Conservation (phyloP, 345 rosid species). For the Eucalyptus cloeziana region DNA sequence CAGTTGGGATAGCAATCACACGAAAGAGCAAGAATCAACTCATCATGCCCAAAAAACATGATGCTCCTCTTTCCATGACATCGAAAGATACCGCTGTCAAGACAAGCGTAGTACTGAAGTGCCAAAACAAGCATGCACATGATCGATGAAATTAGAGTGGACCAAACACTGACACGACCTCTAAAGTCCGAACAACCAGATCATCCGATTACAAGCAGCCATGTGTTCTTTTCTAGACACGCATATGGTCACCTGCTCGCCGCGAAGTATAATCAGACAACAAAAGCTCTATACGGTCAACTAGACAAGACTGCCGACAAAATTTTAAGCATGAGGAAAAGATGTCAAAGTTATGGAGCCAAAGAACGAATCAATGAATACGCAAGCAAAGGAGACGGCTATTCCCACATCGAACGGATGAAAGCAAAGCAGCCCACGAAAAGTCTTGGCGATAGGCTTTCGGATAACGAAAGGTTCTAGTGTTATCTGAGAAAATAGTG, state of each 20-base stretch:
- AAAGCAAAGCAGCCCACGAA: background rate
- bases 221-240: background rate
- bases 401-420: background rate
- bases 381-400: background rate
- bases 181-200: background rate
- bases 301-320: background rate
- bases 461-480: background rate
- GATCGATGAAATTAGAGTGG: background rate
- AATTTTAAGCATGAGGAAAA: background rate
- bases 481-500: background rate
- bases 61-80: background rate
- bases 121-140: background rate
- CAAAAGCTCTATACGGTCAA: background rate
- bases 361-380: background rate
- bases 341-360: background rate
- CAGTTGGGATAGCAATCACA: background rate
- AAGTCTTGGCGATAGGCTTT: background rate
- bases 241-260: background rate
- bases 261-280: background rate
- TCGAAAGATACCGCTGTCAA: background rate
- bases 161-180: background rate
- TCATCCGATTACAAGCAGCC: background rate
- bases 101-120: background rate
- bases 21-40: background rate
- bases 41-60: background rate